phyloP scores from a whole-genome alignment of 129 eudicot species.

The Ambrosia trifida region DNA sequence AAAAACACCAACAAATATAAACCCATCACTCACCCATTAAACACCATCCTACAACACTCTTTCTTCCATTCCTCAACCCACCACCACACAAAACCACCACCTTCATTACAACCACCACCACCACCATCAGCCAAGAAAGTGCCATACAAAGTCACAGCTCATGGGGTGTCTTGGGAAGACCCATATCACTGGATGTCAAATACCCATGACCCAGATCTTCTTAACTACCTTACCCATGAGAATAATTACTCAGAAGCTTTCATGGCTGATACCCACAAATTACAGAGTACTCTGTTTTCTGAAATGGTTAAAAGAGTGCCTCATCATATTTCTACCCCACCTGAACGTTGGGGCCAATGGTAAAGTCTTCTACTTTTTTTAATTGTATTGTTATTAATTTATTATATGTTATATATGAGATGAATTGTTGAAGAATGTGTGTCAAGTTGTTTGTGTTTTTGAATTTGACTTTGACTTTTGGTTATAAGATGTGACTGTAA shows the following conservation, averaged over 20 bases:
- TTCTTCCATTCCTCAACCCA: constrained; percentile 45
- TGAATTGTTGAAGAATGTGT: neutral
- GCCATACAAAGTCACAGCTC: constrained; percentile 54
- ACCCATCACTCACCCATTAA: constrained; percentile 20
- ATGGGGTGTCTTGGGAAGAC: constrained; percentile 69
- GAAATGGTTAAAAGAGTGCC: constrained; percentile 74
- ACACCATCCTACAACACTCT: constrained; percentile 25
- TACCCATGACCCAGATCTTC: constrained; percentile 74
- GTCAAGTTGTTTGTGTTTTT: neutral
- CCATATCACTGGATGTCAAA: constrained; percentile 95
- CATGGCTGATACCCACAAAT: constrained; percentile 62
- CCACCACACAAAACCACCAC: constrained; percentile 29
- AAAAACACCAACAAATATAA: constrained; percentile 22
- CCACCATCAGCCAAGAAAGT: constrained; percentile 50
- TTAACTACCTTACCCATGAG: constrained; percentile 52
- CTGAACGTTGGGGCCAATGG: constrained; percentile 95
- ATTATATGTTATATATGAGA: no score
- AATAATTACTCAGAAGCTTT: constrained; percentile 63
- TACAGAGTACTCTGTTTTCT: constrained; percentile 49
- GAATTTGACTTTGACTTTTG: neutral
- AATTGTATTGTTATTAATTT: no score
- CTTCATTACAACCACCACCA: constrained; percentile 46
- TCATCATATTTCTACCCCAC: constrained; percentile 59
- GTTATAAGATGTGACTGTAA: neutral
- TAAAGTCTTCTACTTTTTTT: constrained; percentile 1